These are phyloP conservation scores for Aspergillus steynii DNA, from an alignment of 495 filamentous ascomycete species.

Conservation along the genomic window DNA sequence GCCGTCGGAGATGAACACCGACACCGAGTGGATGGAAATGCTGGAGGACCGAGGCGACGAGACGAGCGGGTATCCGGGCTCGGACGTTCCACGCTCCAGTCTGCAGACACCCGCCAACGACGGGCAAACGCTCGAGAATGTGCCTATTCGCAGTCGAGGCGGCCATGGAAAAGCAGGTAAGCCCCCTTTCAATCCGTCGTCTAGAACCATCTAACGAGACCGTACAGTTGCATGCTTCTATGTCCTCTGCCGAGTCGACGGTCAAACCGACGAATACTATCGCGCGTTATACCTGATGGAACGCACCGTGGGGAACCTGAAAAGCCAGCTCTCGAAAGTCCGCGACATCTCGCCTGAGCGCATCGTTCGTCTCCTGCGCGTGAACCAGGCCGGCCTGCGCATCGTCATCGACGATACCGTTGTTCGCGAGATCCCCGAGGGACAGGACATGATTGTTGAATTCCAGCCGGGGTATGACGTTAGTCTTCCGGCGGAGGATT, in stretches of 20 bases:
- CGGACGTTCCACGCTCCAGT: no score
- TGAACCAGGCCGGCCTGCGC: slow-evolving; percentile 62
- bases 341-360: slow-evolving; percentile 62
- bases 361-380: slow-evolving; percentile 61
- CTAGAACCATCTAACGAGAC: background rate
- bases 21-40: background rate
- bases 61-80: no score
- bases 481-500: no score
- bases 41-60: no score
- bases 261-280: slow-evolving; percentile 55
- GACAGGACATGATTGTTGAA: slow-evolving; percentile 71
- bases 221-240: slow-evolving; percentile 81
- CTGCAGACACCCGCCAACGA: no score
- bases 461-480: slow-evolving; percentile 16
- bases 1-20: background rate
- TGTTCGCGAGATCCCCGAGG: slow-evolving; percentile 70
- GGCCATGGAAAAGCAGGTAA: background rate
- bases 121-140: no score
- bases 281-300: slow-evolving; percentile 73
- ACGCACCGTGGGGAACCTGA: slow-evolving; percentile 63
- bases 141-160: background rate
- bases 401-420: slow-evolving; percentile 79
- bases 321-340: slow-evolving; percentile 60
- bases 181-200: background rate
- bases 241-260: slow-evolving; percentile 46